phyloP scores from a whole-genome alignment of 1,139 yeast genomes.

The Blastobotrys indianensis region DNA sequence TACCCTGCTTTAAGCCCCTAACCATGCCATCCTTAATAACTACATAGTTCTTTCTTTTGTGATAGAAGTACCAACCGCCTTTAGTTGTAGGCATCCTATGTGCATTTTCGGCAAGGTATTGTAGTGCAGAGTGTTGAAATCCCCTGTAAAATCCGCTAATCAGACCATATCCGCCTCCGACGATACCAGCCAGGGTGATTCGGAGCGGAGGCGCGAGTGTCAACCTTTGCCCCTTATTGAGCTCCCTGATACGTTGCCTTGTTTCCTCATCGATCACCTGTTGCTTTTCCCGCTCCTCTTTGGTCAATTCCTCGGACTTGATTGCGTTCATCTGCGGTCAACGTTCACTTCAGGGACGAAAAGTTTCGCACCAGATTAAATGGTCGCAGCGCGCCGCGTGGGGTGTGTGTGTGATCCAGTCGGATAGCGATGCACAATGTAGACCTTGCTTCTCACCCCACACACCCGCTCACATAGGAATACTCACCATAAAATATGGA shows the following conservation, averaged over 20 bases:
- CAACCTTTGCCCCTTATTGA: conserved; percentile 30
- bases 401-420: too few species aligned
- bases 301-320: background rate
- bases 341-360: too few species aligned
- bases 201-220: conserved; percentile 39
- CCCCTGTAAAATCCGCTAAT: conserved; percentile 61
- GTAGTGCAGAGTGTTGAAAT: conserved; percentile 48
- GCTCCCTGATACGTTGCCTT: conserved; percentile 4
- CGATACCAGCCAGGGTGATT: conserved; percentile 34
- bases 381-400: too few species aligned
- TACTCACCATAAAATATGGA: background rate
- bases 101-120: conserved; percentile 73
- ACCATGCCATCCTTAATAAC: conserved; percentile 53
- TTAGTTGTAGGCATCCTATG: conserved; percentile 72
- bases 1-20: conserved; percentile 41
- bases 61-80: conserved; percentile 88
- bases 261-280: conserved; percentile 4
- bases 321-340: conserved; percentile 6
- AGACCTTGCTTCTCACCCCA: background rate
- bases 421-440: too few species aligned
- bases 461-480: background rate
- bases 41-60: conserved; percentile 75
- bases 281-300: background rate
- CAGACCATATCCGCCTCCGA: conserved; percentile 48
- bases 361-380: too few species aligned